A percentile compares a stretch with the other conserved stretches of the same genome.
These are phyloP conservation scores for Xylogone sp. DNA, from an alignment of 2,329 filamentous ascomycete species.

Conservation along the genomic window DNA sequence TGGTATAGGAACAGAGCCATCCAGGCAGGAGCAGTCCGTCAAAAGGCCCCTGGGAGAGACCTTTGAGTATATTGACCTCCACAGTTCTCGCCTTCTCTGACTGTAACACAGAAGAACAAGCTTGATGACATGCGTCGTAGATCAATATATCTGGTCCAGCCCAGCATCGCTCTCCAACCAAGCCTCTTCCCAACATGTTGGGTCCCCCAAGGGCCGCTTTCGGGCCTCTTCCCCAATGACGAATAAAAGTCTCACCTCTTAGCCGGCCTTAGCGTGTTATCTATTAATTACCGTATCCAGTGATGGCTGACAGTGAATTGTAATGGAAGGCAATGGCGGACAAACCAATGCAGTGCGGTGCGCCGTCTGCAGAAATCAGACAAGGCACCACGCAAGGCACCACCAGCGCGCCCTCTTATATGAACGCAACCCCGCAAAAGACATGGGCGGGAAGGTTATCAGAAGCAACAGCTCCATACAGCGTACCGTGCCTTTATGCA, in stretches of 20 bases:
- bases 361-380: too few species aligned
- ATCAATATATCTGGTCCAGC: neutral
- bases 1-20: too few species aligned
- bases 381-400: too few species aligned
- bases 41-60: too few species aligned
- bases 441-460: neutral
- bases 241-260: neutral
- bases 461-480: neutral
- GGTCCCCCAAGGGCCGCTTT: neutral
- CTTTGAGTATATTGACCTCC: too few species aligned
- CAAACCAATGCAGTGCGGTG: too few species aligned
- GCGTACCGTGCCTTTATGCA: neutral
- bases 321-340: too few species aligned
- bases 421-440: neutral
- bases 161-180: neutral
- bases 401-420: neutral
- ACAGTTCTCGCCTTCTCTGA: neutral
- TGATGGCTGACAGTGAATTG: neutral
- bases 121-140: neutral
- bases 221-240: neutral
- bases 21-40: too few species aligned
- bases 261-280: neutral
- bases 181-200: neutral
- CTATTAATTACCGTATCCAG: neutral
- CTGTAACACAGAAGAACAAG: neutral